These are phyloP conservation scores for Melanomma pulvis-pyrius DNA, from an alignment of 495 filamentous ascomycete genomes.

Conservation along the genomic window DNA sequence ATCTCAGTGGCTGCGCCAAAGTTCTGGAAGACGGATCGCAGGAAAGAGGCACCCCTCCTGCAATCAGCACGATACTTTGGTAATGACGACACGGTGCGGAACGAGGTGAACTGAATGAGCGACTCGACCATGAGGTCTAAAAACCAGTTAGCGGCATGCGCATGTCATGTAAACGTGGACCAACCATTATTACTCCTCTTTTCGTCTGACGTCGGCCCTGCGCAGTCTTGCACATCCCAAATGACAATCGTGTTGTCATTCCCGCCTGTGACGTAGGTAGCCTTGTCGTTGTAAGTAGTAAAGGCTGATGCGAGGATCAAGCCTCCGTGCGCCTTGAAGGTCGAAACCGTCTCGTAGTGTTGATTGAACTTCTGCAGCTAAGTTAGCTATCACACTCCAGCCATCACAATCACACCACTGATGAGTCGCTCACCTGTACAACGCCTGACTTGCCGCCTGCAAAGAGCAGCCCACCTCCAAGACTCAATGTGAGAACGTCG, in stretches of 20 bases:
- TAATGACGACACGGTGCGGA: conserved; percentile 85
- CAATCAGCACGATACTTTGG: conserved; percentile 85
- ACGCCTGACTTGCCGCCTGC: conserved; percentile 79
- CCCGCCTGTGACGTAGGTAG: conserved; percentile 88
- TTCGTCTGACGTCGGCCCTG: conserved; percentile 48
- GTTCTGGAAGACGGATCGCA: conserved; percentile 84
- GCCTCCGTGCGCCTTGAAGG: conserved; percentile 84
- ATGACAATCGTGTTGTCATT: conserved; percentile 87
- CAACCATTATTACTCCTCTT: conserved; percentile 63
- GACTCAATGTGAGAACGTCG: conserved; percentile 82
- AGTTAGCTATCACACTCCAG: background rate
- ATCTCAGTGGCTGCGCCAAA: conserved; percentile 87
- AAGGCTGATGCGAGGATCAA: conserved; percentile 86
- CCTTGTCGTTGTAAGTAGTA: conserved; percentile 64
- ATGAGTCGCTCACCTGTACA: conserved; percentile 65
- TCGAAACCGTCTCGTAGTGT: conserved; percentile 78
- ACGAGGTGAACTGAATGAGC: conserved; percentile 82
- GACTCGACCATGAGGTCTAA: conserved; percentile 81
- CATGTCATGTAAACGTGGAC: conserved; percentile 8
- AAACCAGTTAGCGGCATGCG: conserved; percentile 22
- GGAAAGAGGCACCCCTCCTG: conserved; percentile 85
- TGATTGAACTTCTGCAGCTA: conserved; percentile 74
- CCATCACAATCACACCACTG: background rate
- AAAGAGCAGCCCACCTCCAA: conserved; percentile 82
- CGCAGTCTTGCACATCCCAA: conserved; percentile 74